phyloP scores from a whole-genome alignment of 306 rosid genomes.

The Vigna reflexopilosa region DNA sequence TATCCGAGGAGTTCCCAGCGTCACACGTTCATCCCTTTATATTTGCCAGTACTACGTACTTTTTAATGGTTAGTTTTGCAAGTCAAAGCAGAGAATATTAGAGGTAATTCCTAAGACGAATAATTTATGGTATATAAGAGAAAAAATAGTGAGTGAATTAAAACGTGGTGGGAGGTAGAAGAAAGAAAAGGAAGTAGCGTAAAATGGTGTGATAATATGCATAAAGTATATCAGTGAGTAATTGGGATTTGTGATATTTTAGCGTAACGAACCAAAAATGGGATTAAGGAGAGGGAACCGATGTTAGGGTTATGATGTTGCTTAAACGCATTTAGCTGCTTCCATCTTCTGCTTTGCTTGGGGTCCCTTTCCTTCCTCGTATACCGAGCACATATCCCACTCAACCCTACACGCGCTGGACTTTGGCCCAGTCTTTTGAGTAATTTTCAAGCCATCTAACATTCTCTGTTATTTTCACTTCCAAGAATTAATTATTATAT shows the following conservation, averaged over 20 bases:
- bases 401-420: conserved; percentile 59
- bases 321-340: conserved; percentile 74
- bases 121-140: background rate
- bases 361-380: conserved; percentile 50
- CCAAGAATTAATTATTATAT: conserved; percentile 35
- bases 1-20: conserved; percentile 22
- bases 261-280: conserved; percentile 92
- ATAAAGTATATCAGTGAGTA: conserved; percentile 7
- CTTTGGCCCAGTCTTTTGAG: conserved; percentile 64
- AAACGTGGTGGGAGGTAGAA: conserved; percentile 45
- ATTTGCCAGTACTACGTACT: background rate
- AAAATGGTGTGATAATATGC: conserved; percentile 44
- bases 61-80: background rate
- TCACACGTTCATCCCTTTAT: conserved; percentile 20
- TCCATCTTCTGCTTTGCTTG: conserved; percentile 36
- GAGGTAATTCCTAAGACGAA: background rate
- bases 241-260: conserved; percentile 93
- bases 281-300: conserved; percentile 55
- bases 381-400: conserved; percentile 58
- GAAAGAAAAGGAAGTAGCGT: conserved; percentile 57
- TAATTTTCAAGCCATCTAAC: conserved; percentile 52
- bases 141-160: conserved; percentile 9
- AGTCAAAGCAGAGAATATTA: background rate
- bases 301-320: conserved; percentile 60
- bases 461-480: conserved; percentile 50